These are phyloP conservation scores for Dryadomyces sulphureus DNA, from an alignment of 2,329 filamentous ascomycete species.

Conservation along the genomic window DNA sequence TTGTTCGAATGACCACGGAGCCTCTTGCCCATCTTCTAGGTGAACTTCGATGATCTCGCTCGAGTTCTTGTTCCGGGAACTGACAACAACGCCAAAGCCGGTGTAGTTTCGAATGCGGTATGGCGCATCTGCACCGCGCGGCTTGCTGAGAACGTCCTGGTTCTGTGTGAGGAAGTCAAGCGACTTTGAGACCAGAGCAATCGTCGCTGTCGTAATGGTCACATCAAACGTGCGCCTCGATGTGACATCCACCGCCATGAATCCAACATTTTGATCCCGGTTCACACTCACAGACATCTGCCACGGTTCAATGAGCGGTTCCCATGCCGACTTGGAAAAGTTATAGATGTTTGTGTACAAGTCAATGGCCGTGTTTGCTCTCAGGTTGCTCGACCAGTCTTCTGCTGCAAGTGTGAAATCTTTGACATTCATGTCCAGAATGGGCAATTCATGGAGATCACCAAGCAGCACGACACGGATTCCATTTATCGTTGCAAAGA, in stretches of 20 bases:
- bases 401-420: conserved; percentile 71
- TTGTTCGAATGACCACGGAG: conserved; percentile 92
- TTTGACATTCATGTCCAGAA: conserved; percentile 87
- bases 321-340: conserved; percentile 97
- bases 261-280: conserved; percentile 58
- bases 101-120: conserved; percentile 94
- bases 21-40: conserved; percentile 77
- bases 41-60: conserved; percentile 61
- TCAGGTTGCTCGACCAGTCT: conserved; percentile 83
- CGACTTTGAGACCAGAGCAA: conserved; percentile 84
- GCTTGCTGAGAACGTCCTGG: conserved; percentile 86
- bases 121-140: conserved; percentile 77
- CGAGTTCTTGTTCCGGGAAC: conserved; percentile 54
- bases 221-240: conserved; percentile 87
- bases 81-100: conserved; percentile 76
- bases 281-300: conserved; percentile 81
- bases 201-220: conserved; percentile 83
- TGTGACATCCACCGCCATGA: conserved; percentile 68
- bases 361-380: conserved; percentile 78
- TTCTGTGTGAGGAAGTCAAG: conserved; percentile 78
- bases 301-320: conserved; percentile 93
- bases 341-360: conserved; percentile 97
- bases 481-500: conserved; percentile 76
- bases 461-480: conserved; percentile 89
- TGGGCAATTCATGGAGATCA: conserved; percentile 86